Evolutionary conservation across 305 asterid species (phyloP).

Genomic region (Plantago coronopus): DNA sequence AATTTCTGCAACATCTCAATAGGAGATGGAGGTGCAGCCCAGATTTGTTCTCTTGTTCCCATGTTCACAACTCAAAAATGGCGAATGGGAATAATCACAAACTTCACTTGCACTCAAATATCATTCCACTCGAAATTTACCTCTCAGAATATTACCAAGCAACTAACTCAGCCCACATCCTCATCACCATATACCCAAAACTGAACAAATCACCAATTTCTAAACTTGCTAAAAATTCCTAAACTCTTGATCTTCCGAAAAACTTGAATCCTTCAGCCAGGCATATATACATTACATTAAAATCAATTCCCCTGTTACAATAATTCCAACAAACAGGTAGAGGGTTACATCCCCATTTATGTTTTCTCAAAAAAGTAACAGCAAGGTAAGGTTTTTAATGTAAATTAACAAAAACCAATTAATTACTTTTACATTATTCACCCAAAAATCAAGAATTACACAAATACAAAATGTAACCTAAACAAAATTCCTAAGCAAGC

Average conservation of each 20-base stretch:
- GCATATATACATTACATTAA: no score
- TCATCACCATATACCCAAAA: not conserved
- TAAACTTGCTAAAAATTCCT: not conserved
- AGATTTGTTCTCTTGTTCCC: constrained; percentile 45
- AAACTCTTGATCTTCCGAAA: not conserved
- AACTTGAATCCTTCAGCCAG: no score
- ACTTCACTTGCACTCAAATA: not conserved
- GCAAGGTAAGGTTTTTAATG: constrained; percentile 1
- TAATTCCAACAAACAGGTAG: not conserved
- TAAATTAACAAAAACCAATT: not conserved
- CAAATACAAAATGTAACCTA: constrained; percentile 18
- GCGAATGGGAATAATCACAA: not conserved
- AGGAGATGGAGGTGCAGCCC: constrained; percentile 52
- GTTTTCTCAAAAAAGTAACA: not conserved
- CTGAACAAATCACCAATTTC: not conserved
- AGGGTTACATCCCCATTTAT: not conserved
- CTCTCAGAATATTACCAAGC: not conserved
- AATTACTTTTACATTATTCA: not conserved
- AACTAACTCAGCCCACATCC: not conserved
- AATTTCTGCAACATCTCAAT: constrained; percentile 46
- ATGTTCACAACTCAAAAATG: constrained; percentile 26
- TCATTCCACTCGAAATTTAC: not conserved
- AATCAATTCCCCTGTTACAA: not conserved
- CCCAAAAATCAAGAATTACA: constrained; percentile 14
- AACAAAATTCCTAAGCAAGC: constrained; percentile 1